These are phyloP conservation scores for Penicillium italicum DNA, from an alignment of 2,329 filamentous ascomycete species.

Conservation along the genomic window DNA sequence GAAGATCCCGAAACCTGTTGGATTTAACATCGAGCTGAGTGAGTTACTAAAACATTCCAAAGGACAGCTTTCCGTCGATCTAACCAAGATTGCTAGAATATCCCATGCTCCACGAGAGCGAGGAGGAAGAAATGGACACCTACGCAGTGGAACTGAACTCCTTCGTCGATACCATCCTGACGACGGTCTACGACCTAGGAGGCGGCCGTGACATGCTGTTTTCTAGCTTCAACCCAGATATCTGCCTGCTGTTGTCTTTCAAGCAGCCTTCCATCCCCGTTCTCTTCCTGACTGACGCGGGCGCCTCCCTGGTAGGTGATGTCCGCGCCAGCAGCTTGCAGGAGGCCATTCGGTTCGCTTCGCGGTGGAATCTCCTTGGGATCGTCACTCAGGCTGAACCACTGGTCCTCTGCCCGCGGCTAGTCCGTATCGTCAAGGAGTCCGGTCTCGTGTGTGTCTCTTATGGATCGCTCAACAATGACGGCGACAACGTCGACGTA, in stretches of 20 bases:
- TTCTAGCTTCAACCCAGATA: slow-evolving; percentile 94
- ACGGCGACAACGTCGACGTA: slow-evolving; percentile 80
- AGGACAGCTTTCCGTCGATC: slow-evolving; percentile 28
- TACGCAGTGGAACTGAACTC: slow-evolving; percentile 94
- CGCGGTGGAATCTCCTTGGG: slow-evolving; percentile 88
- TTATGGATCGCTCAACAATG: slow-evolving; percentile 89
- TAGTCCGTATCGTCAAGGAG: slow-evolving; percentile 92
- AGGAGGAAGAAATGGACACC: slow-evolving; percentile 94
- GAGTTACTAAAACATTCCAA: slow-evolving; percentile 28
- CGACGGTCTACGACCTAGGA: slow-evolving; percentile 82
- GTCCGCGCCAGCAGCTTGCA: slow-evolving; percentile 87
- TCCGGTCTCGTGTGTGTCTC: slow-evolving; percentile 90
- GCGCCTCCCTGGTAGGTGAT: slow-evolving; percentile 75
- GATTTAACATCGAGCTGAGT: slow-evolving; percentile 98
- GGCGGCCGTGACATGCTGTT: slow-evolving; percentile 89
- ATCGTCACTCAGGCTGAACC: slow-evolving; percentile 87
- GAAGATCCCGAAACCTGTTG: slow-evolving; percentile 74
- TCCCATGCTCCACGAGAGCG: slow-evolving; percentile 92
- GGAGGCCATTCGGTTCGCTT: slow-evolving; percentile 91
- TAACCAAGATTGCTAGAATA: slow-evolving; percentile 58
- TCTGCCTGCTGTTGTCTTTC: slow-evolving; percentile 89
- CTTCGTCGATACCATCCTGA: slow-evolving; percentile 89
- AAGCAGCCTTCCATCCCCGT: slow-evolving; percentile 97
- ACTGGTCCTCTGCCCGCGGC: slow-evolving; percentile 78
- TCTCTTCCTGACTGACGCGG: slow-evolving; percentile 88